Conservation (phyloP, 495 filamentous ascomycete species). For the Pyronema omphalodes region DNA sequence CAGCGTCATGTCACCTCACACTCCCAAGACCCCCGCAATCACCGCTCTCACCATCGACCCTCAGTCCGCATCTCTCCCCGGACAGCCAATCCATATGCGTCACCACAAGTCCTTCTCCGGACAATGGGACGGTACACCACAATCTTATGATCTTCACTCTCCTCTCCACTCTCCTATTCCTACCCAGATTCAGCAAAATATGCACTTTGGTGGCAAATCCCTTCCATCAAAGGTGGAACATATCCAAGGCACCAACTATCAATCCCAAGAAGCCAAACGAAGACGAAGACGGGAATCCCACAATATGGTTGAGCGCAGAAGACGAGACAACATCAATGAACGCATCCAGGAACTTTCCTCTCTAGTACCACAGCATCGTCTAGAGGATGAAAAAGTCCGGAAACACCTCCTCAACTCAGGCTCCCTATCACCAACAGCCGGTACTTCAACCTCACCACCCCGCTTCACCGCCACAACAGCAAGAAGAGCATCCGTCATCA, state of each 20-base stretch:
- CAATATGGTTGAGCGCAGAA: constrained; percentile 85
- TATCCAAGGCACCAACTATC: constrained; percentile 32
- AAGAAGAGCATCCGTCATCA: constrained; percentile 49
- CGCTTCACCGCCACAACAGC: constrained; percentile 82
- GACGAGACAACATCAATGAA: constrained; percentile 96
- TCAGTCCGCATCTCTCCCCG: constrained; percentile 45
- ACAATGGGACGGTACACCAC: constrained; percentile 52
- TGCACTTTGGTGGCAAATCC: constrained; percentile 45
- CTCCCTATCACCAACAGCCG: constrained; percentile 58
- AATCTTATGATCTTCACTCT: constrained; percentile 35
- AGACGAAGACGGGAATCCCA: constrained; percentile 82
- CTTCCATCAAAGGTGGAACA: constrained; percentile 20
- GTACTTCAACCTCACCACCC: constrained; percentile 39
- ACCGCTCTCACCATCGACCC: constrained; percentile 40
- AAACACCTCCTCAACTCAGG: constrained; percentile 86
- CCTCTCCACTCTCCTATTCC: not conserved
- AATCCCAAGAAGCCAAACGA: constrained; percentile 81
- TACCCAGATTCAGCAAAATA: constrained; percentile 33
- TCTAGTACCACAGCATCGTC: constrained; percentile 74
- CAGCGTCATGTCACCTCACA: constrained; percentile 21
- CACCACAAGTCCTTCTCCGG: constrained; percentile 48
- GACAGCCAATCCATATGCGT: constrained; percentile 32
- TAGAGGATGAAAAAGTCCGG: constrained; percentile 92
- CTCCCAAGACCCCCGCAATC: constrained; percentile 32
- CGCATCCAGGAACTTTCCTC: constrained; percentile 90